Base-by-base conservation (phyloP, 495 filamentous ascomycete genomes). In the Aspergillus campestris region DNA sequence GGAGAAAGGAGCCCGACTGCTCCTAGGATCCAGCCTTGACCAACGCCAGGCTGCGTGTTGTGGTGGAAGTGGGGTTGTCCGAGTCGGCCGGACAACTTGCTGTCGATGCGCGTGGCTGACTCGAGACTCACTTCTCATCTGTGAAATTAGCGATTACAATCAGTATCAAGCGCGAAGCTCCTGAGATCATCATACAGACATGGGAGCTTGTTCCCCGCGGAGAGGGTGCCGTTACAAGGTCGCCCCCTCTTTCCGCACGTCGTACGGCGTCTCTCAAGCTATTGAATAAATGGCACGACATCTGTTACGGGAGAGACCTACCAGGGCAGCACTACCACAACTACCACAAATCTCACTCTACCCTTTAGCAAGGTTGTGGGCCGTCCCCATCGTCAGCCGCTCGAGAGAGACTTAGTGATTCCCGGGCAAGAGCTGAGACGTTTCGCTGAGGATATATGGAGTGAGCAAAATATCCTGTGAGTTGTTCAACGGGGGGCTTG, bases 121-220 rank as follows among this genome's bases (percentile, higher is more conserved):
- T 57, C 45, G 54, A 57, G 48, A 46, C 48, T 42, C 12, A 40
- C 35, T 44, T 41, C 37, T 50, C 54, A 42, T 48, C 54, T 44
- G 50, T 53, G 33, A 48, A 53, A 44, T 37, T 57, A 28, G 50
- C 48, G 36, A 37, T 53, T 43, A 57, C 54, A 29, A 53, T 57
- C 32, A 46, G 38, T 18, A 53, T 57, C 15, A 45, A 46, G 31
- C 40, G 41, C 27, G 40, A 53, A 41, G 43, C 34, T 38, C 47
- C 50, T 18, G 45, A 57, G 39, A 51, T 57, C 35, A 41, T 51
- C 44, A 47, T 54, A 6, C 40, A 41, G 34, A 38, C 29, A 45
- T 58, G 42, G 48, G 51, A 58, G 48, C 40, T 42, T 44, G 24
- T 45, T 48, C 33, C 50, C 42, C 43, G 41, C 44, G 28, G 38